Base-by-base conservation (phyloP, 441 rosid species). In the Lepidium campestre region DNA sequence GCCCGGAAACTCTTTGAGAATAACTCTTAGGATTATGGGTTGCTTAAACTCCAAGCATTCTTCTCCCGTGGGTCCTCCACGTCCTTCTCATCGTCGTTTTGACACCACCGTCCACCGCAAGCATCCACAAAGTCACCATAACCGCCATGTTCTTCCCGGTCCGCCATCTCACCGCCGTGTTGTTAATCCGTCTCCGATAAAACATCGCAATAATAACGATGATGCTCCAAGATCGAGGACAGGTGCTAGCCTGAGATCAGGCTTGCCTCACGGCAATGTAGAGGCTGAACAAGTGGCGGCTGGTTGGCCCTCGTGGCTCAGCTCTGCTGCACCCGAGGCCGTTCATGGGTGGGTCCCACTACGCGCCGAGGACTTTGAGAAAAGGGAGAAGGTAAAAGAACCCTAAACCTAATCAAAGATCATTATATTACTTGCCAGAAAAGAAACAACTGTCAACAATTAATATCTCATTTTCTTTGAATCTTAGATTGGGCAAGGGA, bases 291-390 rank as follows among this genome's bases (percentile, higher is more conserved):
- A 82, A 69, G 74, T 85, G n/a, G 91, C 93, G 0, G 96, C 89
- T 11, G 98, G 98, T 7, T 93, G 98, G 98, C 98, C 97, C 5
- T 68, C 89, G 20, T 93, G 98, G 97, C 87, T 93, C 42, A 88
- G 80, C 19, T 62, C 92, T 10, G 90, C 88, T 3, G 96, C 98
- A 4, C 81, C 80, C 1, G 96, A 90, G 59, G 97, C 97, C 35
- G 79, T 90, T 54, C 80, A 86, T 12, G 98, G 97, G 10, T 90
- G 92, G 98, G 80, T 82, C 48, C 97, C 97, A 71, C 65, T 87
- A 35, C 80, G 76, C 12, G 84, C 97, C 3, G 96, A 90, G 57
- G 83, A 85, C 75, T 93, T 72, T 40, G 90, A 90, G 80, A 93
- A 88, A 77, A 63, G 90, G 32, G 98, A 93, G 70, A 90, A 93